Evolutionary conservation across 345 rosid genomes (phyloP), one percentile per base, ranked within the genome.

Genomic region (Orychophragmus violaceus): DNA sequence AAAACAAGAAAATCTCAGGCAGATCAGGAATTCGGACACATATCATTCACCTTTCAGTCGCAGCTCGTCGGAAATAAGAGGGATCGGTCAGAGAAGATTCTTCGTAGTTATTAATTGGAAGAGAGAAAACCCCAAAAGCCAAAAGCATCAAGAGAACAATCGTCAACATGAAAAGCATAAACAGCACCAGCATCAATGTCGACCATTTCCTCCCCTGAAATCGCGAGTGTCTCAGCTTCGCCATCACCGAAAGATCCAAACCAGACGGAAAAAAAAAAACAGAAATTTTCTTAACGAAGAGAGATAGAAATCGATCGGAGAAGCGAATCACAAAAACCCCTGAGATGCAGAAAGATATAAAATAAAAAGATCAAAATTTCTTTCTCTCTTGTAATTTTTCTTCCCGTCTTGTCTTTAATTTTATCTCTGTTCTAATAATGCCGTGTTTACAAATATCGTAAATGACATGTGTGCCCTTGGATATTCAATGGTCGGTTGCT

Each of bases 61-160:
- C 69, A 73, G 71, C 79, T 62, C 96, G 94, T 62, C 84, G 71
- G 45, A 85, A 76, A 77, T 78, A 55, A 74, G 78, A 68, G 71
- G 83, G 84, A 78, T 82, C 87, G 41, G 45, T 78, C 0, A 81
- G 73, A 48, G 84, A n/a, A 45, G 86, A 68, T 61, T 78, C 88
- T 6, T 81, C 87, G 62, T 57, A 62, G 56, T 61, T 76, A 55
- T 70, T 72, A 8, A 85, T 68, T 7, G 90, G 88, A 22, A 87
- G 85, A 56, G 87, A 86, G 74, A 88, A 81, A 56, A 86, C 78
- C 25, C 95, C 94, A 58, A 88, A 72, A 39, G 78, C 94, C 79
- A 85, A 77, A 62, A 88, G 86, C 81, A 90, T 70, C 45, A 90
- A 81, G 2, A 90, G 79, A 75, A 82, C 87, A 55, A 87, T 56